Conservation (phyloP, 1,284 basidiomycete genomes). For the Xerocomus nothofagi region DNA sequence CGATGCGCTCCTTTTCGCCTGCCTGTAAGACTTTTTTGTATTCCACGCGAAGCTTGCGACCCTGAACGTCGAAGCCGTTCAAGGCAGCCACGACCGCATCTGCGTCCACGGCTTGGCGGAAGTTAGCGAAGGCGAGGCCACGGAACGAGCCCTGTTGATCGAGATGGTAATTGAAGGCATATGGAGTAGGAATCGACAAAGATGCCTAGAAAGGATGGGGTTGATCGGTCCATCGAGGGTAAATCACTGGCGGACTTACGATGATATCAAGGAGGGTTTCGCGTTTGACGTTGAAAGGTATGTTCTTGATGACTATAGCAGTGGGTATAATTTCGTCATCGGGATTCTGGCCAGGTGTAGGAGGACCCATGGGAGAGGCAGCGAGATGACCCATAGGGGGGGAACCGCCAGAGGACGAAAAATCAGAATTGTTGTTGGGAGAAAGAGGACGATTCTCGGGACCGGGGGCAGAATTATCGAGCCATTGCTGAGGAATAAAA, state of each 20-base stretch:
- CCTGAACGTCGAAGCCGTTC: slow-evolving; percentile 95
- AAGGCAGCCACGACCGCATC: slow-evolving; percentile 94
- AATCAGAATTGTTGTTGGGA: slow-evolving; percentile 82
- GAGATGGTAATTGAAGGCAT: slow-evolving; percentile 99
- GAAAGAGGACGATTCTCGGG: slow-evolving; percentile 76
- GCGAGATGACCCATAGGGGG: slow-evolving; percentile 64
- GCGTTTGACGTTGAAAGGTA: slow-evolving; percentile 96
- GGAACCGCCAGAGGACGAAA: slow-evolving; percentile 80
- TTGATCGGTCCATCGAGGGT: slow-evolving; percentile 19
- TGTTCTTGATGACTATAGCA: slow-evolving; percentile 99
- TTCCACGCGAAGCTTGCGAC: slow-evolving; percentile 97
- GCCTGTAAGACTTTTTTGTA: slow-evolving; percentile 99
- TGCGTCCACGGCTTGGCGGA: slow-evolving; percentile 87
- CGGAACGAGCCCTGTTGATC: slow-evolving; percentile 96
- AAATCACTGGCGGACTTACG: slow-evolving; percentile 48
- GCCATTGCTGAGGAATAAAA: slow-evolving; percentile 64
- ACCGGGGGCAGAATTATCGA: slow-evolving; percentile 53
- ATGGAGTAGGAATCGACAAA: slow-evolving; percentile 94
- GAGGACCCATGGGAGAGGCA: slow-evolving; percentile 47
- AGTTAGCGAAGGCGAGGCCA: slow-evolving; percentile 98
- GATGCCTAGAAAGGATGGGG: slow-evolving; percentile 60
- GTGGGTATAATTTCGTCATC: slow-evolving; percentile 98
- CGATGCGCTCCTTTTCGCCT: slow-evolving; percentile 98
- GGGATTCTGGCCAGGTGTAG: slow-evolving; percentile 47
- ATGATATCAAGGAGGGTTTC: slow-evolving; percentile 97